These are phyloP conservation scores for Candida tibetensis DNA, from an alignment of 805 yeast species.

Conservation along the genomic window DNA sequence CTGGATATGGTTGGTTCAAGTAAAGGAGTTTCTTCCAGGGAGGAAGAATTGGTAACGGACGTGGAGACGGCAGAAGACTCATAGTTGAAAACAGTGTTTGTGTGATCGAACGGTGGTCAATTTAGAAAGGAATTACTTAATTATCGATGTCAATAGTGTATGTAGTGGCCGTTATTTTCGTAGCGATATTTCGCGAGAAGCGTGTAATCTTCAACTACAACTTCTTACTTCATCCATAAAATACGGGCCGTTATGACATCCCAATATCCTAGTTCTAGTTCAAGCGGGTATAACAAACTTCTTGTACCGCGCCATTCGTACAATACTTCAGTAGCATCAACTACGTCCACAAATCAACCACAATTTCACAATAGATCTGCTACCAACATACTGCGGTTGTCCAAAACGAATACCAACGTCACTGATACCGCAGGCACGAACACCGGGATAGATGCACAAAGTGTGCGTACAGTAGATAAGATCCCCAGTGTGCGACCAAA, in stretches of 20 bases:
- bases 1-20: conserved; percentile 83
- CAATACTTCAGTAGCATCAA: conserved; percentile 12
- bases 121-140: too few relatives aligned
- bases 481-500: conserved; percentile 55
- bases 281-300: conserved; percentile 11
- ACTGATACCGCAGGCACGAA: conserved; percentile 11
- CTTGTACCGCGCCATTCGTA: conserved; percentile 15
- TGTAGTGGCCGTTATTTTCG: too few relatives aligned
- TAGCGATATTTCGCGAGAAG: too few relatives aligned
- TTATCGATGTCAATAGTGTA: too few relatives aligned
- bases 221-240: too few relatives aligned
- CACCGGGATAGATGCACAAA: conserved; percentile 11
- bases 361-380: conserved; percentile 14
- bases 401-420: conserved; percentile 18
- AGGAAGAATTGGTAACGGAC: conserved; percentile 7
- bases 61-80: background rate
- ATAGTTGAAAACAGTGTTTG: background rate
- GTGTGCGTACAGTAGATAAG: conserved; percentile 41
- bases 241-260: too few relatives aligned
- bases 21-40: conserved; percentile 87
- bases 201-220: too few relatives aligned
- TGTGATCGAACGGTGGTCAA: too few relatives aligned
- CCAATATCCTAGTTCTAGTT: too few relatives aligned
- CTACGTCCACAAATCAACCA: conserved; percentile 5
- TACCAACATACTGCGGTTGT: conserved; percentile 14